These are phyloP conservation scores for Astrocystis sublimbata DNA, from an alignment of 495 filamentous ascomycete genomes.

Conservation along the genomic window DNA sequence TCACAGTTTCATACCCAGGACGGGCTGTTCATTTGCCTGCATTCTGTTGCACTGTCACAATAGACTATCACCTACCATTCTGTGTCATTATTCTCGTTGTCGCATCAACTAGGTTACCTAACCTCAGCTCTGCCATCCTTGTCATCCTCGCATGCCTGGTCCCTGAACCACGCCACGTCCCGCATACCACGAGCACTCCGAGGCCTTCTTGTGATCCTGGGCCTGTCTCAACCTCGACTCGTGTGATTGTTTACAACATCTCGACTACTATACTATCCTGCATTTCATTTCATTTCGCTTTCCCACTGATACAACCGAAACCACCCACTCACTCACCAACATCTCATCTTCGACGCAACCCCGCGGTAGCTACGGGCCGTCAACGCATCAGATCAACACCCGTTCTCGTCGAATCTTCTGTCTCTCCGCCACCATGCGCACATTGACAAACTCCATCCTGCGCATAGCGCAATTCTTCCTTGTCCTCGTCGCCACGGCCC, in stretches of 20 bases:
- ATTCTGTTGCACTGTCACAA: background rate
- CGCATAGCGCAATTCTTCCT: slow-evolving; percentile 45
- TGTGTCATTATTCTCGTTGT: background rate
- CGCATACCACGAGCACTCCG: background rate
- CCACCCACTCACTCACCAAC: background rate
- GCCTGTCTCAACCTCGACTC: background rate
- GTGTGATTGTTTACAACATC: background rate
- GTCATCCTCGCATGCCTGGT: background rate
- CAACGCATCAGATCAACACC: background rate
- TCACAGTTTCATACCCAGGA: no score
- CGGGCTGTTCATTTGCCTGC: background rate
- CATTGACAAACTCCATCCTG: slow-evolving; percentile 37
- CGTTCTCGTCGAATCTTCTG: background rate
- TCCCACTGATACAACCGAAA: background rate
- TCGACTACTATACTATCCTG: background rate
- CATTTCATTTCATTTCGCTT: background rate
- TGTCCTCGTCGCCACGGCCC: slow-evolving; percentile 45
- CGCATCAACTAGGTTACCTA: background rate
- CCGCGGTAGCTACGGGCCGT: background rate
- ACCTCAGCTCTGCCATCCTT: background rate
- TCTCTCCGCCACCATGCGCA: slow-evolving; percentile 37
- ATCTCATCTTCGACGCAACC: background rate
- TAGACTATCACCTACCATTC: background rate
- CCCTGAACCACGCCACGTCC: background rate
- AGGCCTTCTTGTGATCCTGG: slow-evolving; percentile 4